These are phyloP conservation scores for Lithohypha guttulata DNA, from an alignment of 2,329 filamentous ascomycete genomes.

Conservation along the genomic window DNA sequence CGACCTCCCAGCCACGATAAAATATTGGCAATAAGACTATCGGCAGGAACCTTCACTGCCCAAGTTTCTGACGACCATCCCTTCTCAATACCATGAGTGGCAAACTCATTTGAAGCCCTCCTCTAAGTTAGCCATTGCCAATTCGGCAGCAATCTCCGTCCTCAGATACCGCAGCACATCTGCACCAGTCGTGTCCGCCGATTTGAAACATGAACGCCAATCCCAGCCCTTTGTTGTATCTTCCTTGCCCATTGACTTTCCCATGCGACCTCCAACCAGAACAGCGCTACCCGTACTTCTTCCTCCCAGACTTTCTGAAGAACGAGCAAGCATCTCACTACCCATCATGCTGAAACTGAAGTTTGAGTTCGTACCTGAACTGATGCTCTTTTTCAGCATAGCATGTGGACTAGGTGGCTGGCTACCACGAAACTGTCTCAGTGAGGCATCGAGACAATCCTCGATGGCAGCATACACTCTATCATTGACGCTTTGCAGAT, in stretches of 20 bases:
- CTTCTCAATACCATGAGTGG: not conserved
- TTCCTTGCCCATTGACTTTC: conserved; percentile 18
- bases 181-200: conserved; percentile 47
- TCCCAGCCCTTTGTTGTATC: conserved; percentile 57
- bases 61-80: too few relatives aligned
- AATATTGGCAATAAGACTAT: too few relatives aligned
- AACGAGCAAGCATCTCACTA: conserved; percentile 53
- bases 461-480: conserved; percentile 64
- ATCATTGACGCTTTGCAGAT: conserved; percentile 63
- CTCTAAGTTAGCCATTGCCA: conserved; percentile 30
- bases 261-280: conserved; percentile 28
- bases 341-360: conserved; percentile 60
- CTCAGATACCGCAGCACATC: conserved; percentile 66
- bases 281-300: conserved; percentile 47
- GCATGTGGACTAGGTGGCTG: conserved; percentile 51
- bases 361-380: conserved; percentile 43
- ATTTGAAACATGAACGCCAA: conserved; percentile 52
- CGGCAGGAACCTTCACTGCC: too few relatives aligned
- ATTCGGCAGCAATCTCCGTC: conserved; percentile 61
- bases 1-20: too few relatives aligned
- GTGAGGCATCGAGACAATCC: conserved; percentile 65
- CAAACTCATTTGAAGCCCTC: not conserved
- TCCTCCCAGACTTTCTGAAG: conserved; percentile 44
- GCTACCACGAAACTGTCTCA: conserved; percentile 56
- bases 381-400: conserved; percentile 54